Evolutionary conservation across 2,329 filamentous ascomycete genomes (phyloP), one percentile per base, ranked within the genome.

Genomic region (Calonectria henricotiae): DNA sequence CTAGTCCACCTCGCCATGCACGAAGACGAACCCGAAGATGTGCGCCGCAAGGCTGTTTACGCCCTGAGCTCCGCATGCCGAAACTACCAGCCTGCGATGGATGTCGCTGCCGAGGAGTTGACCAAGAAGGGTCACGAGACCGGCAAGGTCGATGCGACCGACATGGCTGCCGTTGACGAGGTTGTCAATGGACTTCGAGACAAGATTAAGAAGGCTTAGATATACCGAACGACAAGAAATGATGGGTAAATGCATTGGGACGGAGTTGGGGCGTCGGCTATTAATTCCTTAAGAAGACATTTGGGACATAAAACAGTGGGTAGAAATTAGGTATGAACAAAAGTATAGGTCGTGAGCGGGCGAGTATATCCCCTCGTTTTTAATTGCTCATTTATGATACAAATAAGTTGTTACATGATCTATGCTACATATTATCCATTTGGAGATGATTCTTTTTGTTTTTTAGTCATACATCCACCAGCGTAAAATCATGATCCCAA

Each of bases 61-160:
- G 96, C 96, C 13, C 87, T 99, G 58, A 98, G 94, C 80, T 96
- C 92, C 15, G 93, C 91, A 5, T 89, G 94, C 65, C 89, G 96
- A 80, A 99, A 99, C 82, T 97, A 94, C 82, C 96, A 98, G 84
- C 93, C 94, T 1, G 92, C 92, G 30, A 87, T 96, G 83, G 92
- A 94, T 80, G 85, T 87, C 27, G 85, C 95, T 71, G 89, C 91
- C 1, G 86, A 88, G 41, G 89, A 92, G 77, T 83, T 93, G 78
- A 83, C 82, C 23, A 89, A 89, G 77, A 82, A 85, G 58, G 89
- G 90, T 61, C 88, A 90, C 1, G 82, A 83, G 6, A 85, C 87
- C 35, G 85, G 82, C 20, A 91, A 90, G 75, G 84, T 96, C n/a
- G 93, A 98, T 79, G 94, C 96, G 0, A 86, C 84, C 23, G 91